Conservation (phyloP, 768 basidiomycete species). For the Dacryopinax primogenitus region DNA sequence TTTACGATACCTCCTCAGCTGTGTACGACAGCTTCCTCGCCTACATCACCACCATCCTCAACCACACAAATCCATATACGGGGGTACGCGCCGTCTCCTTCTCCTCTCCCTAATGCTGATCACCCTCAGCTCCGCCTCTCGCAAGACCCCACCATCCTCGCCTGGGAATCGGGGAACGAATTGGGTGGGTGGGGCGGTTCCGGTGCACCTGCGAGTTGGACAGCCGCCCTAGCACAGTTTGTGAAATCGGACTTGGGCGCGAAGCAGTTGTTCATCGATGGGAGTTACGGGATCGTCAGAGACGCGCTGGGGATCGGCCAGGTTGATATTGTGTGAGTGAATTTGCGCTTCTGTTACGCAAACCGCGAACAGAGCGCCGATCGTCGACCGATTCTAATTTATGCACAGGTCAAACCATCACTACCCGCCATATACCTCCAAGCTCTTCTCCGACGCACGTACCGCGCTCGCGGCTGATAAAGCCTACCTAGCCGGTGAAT, state of each 20-base stretch:
- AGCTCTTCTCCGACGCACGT: constrained; percentile 14
- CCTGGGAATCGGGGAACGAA: constrained; percentile 22
- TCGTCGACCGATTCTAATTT: background rate
- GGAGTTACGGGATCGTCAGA: constrained; percentile 18
- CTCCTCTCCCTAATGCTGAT: constrained; percentile 10
- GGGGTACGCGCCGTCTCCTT: constrained; percentile 11
- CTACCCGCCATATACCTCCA: constrained; percentile 17
- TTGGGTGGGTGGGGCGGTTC: constrained; percentile 14
- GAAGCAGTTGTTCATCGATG: constrained; percentile 17
- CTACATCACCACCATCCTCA: constrained; percentile 16
- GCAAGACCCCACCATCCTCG: constrained; percentile 19
- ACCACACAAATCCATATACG: constrained; percentile 18
- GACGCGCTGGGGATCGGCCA: constrained; percentile 10
- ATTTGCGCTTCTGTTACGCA: no score
- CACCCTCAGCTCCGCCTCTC: constrained; percentile 11
- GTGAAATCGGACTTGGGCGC: constrained; percentile 19
- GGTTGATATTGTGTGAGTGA: constrained; percentile 18
- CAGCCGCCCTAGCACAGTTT: constrained; percentile 14
- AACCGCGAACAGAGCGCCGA: no score
- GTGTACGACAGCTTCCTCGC: constrained; percentile 16
- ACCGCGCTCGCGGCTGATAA: constrained; percentile 12
- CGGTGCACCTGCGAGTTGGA: constrained; percentile 18
- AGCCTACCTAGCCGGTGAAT: constrained; percentile 19
- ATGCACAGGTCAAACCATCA: constrained; percentile 20
- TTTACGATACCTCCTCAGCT: constrained; percentile 16